Conservation (phyloP, 805 yeast genomes). For the Pichia kluyveri region DNA sequence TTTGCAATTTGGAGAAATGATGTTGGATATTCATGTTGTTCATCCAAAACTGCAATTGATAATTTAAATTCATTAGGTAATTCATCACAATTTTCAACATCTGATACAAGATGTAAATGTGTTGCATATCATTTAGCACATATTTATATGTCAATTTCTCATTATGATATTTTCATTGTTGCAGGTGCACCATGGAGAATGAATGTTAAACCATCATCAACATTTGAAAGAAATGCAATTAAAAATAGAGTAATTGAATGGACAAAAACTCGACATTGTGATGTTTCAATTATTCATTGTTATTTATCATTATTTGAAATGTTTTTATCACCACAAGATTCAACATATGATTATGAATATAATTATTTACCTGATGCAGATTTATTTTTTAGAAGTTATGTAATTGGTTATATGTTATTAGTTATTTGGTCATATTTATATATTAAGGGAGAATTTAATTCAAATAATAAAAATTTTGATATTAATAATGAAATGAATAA, state of each 20-base stretch:
- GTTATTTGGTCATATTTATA: conserved; percentile 47
- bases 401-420: conserved; percentile 32
- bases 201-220: conserved; percentile 51
- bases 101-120: conserved; percentile 47
- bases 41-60: conserved; percentile 26
- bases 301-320: conserved; percentile 53
- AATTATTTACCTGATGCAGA: conserved; percentile 45
- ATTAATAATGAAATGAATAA: conserved; percentile 25
- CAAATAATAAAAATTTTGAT: conserved; percentile 25
- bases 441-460: conserved; percentile 30
- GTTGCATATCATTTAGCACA: conserved; percentile 70
- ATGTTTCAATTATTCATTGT: conserved; percentile 50
- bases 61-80: conserved; percentile 18
- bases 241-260: conserved; percentile 43
- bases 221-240: conserved; percentile 40
- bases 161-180: conserved; percentile 68
- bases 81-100: conserved; percentile 25
- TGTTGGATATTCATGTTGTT: conserved; percentile 29
- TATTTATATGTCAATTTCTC: conserved; percentile 60
- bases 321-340: conserved; percentile 46
- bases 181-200: conserved; percentile 80
- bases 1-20: conserved; percentile 61
- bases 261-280: conserved; percentile 40
- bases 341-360: conserved; percentile 31
- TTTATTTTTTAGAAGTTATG: conserved; percentile 36